Evolutionary conservation across 2,329 filamentous ascomycete species (phyloP).

Genomic region (Penicillium digitatum): DNA sequence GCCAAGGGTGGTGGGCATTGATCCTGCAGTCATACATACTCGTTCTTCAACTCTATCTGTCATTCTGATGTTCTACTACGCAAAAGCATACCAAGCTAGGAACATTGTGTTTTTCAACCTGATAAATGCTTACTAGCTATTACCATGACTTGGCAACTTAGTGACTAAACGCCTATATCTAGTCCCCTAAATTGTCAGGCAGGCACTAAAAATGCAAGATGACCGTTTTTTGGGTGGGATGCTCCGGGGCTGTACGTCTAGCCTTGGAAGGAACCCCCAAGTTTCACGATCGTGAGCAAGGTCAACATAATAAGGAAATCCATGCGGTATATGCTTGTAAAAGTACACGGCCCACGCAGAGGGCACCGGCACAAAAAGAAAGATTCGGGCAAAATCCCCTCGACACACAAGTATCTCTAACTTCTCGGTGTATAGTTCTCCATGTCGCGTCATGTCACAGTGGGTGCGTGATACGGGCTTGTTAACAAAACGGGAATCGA

Average conservation of each 20-base stretch:
- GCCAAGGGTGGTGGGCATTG: not conserved
- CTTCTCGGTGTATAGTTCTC: not conserved
- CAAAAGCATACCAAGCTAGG: not conserved
- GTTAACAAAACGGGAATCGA: slow-evolving; percentile 2
- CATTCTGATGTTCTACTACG: not conserved
- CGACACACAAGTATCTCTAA: not conserved
- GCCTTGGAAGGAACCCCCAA: not conserved
- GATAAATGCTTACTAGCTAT: not conserved
- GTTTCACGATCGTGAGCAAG: not conserved
- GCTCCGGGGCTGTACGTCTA: not conserved
- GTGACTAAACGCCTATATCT: not conserved
- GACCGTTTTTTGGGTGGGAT: no score
- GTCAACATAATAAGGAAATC: slow-evolving; percentile 19
- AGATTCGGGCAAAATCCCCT: not conserved
- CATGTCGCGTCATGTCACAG: not conserved
- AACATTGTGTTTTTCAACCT: not conserved
- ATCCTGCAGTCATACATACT: not conserved
- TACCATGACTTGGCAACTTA: no score
- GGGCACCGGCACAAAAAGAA: slow-evolving; percentile 12
- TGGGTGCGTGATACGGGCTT: not conserved
- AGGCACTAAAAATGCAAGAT: not conserved
- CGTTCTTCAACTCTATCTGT: not conserved
- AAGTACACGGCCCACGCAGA: slow-evolving; percentile 25
- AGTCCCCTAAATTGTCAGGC: not conserved
- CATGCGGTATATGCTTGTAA: slow-evolving; percentile 35